phyloP scores from a whole-genome alignment of 164 flowering plant genomes.

The Liriodendron chinense region DNA sequence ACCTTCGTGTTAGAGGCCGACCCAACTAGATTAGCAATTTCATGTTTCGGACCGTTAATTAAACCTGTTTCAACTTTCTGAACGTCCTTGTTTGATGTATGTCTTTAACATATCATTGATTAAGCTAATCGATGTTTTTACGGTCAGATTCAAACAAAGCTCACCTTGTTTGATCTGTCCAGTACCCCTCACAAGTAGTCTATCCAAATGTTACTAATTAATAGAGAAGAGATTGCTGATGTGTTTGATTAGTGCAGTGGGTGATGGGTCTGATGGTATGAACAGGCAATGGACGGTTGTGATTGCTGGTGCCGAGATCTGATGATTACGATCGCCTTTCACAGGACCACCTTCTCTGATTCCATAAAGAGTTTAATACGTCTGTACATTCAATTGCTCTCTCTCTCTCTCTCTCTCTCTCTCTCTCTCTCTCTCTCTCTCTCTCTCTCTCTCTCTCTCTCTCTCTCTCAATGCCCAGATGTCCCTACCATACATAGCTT shows the following conservation, averaged over 20 bases:
- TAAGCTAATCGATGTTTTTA: neutral
- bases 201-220: too few species aligned
- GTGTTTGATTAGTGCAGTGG: too few species aligned
- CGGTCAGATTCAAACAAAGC: too few species aligned
- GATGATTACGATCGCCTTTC: too few species aligned
- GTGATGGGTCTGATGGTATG: too few species aligned
- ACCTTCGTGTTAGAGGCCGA: conserved; percentile 25
- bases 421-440: conserved; percentile 7
- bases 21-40: neutral
- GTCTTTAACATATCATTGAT: neutral
- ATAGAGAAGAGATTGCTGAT: too few species aligned
- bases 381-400: conserved; percentile 36
- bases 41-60: neutral
- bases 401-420: conserved; percentile 15
- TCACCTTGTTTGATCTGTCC: too few species aligned
- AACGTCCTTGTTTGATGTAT: neutral
- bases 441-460: conserved; percentile 9
- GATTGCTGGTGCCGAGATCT: too few species aligned
- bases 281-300: too few species aligned
- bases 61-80: neutral
- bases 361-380: conserved; percentile 9
- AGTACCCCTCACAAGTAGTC: too few species aligned
- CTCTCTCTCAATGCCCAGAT: too few species aligned
- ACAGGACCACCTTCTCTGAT: too few species aligned
- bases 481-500: conserved; percentile 2